These are phyloP conservation scores for Apiotrichum brassicae DNA, from an alignment of 1,284 basidiomycete species.

Conservation along the genomic window DNA sequence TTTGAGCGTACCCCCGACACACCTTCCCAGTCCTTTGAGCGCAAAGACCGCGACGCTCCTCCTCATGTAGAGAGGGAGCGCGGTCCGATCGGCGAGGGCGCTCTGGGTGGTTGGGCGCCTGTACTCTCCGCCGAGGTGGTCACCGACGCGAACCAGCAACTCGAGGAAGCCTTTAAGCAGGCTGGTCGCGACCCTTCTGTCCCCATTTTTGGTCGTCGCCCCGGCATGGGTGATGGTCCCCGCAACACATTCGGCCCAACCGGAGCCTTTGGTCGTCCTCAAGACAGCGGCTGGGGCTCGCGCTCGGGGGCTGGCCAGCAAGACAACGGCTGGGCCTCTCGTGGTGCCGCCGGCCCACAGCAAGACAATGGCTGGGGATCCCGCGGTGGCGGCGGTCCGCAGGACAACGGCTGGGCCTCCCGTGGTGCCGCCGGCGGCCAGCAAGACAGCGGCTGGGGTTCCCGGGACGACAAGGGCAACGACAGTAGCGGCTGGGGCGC, in stretches of 20 bases:
- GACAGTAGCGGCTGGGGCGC: not conserved
- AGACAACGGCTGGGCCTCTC: constrained; percentile 6
- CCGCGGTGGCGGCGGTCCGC: not conserved
- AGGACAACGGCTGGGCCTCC: not conserved
- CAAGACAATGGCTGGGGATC: not conserved
- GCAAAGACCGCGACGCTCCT: constrained; percentile 1
- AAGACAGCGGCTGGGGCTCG: not conserved
- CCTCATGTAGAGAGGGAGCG: no score
- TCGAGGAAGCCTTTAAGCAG: constrained; percentile 1
- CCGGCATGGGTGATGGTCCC: no score
- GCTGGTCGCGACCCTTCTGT: not conserved
- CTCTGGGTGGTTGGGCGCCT: not conserved
- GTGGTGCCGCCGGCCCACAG: not conserved
- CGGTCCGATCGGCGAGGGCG: no score
- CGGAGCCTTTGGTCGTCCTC: not conserved
- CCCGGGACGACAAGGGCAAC: not conserved
- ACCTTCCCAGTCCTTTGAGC: no score
- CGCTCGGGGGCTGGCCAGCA: not conserved
- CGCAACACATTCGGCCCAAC: no score
- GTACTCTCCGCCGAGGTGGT: not conserved
- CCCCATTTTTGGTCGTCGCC: no score
- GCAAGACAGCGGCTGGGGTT: no score
- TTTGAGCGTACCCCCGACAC: no score
- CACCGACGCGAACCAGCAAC: not conserved
- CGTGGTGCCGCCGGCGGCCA: no score